These are phyloP conservation scores for Pseudogymnoascus sp. DNA, from an alignment of 2,329 filamentous ascomycete species.

Conservation along the genomic window DNA sequence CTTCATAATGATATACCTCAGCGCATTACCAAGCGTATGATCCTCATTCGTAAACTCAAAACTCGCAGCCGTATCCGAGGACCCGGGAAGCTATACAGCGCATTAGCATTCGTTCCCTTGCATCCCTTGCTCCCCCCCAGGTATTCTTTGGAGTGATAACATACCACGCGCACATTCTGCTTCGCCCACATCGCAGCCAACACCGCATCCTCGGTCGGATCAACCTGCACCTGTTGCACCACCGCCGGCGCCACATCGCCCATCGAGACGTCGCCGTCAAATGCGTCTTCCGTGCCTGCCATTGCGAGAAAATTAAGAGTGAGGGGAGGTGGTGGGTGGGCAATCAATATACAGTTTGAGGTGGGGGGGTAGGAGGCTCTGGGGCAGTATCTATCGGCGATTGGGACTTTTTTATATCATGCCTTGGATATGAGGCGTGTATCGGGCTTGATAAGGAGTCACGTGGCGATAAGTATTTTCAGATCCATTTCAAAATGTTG, in stretches of 20 bases:
- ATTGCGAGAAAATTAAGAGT: not conserved
- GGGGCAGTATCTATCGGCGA: not conserved
- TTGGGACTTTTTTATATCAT: not conserved
- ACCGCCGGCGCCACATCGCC: constrained; percentile 16
- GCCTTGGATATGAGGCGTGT: not conserved
- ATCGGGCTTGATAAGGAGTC: not conserved
- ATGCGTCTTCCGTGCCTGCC: not conserved
- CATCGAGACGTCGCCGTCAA: constrained; percentile 23
- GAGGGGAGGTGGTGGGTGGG: not conserved
- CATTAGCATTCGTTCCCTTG: not conserved
- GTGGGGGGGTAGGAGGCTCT: not conserved
- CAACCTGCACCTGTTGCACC: not conserved
- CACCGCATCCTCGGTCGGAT: constrained; percentile 33
- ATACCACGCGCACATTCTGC: constrained; percentile 56
- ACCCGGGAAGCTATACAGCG: constrained; percentile 63
- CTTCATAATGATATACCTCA: constrained; percentile 96
- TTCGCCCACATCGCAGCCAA: constrained; percentile 40
- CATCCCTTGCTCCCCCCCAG: too few relatives aligned
- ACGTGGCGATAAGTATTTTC: not conserved
- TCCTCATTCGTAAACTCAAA: constrained; percentile 94
- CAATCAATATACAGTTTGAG: not conserved
- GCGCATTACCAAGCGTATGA: constrained; percentile 88
- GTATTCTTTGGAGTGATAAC: constrained; percentile 16
- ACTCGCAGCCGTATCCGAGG: constrained; percentile 79
- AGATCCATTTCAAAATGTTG: not conserved